These are phyloP conservation scores for Akanthomyces muscarius DNA, from an alignment of 2,329 filamentous ascomycete species.

Conservation along the genomic window DNA sequence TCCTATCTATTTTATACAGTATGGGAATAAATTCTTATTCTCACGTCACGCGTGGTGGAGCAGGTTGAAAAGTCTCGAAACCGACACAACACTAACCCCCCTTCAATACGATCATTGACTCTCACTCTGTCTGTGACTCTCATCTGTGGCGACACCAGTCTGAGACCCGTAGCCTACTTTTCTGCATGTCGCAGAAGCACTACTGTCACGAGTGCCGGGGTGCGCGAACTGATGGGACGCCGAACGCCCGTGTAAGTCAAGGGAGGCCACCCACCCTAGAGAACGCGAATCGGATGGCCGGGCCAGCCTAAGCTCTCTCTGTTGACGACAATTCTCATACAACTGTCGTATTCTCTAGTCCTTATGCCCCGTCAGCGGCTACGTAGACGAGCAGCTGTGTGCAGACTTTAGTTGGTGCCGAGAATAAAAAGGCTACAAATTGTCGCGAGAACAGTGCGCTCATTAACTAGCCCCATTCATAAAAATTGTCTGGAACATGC, in stretches of 20 bases:
- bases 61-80: background rate
- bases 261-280: background rate
- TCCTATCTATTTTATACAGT: background rate
- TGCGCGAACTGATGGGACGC: background rate
- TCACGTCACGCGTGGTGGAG: background rate
- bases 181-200: background rate
- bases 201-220: background rate
- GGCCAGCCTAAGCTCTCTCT: background rate
- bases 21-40: background rate
- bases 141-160: background rate
- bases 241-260: background rate
- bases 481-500: background rate
- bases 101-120: too few relatives aligned
- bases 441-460: too few relatives aligned
- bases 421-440: too few relatives aligned
- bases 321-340: background rate
- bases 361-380: background rate
- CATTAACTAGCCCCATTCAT: background rate
- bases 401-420: too few relatives aligned
- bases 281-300: background rate
- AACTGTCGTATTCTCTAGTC: background rate
- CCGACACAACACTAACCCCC: background rate
- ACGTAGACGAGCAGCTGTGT: background rate
- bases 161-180: background rate
- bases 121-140: background rate